Evolutionary conservation across 805 yeast species (phyloP).

Genomic region (Saturnispora dispora): DNA sequence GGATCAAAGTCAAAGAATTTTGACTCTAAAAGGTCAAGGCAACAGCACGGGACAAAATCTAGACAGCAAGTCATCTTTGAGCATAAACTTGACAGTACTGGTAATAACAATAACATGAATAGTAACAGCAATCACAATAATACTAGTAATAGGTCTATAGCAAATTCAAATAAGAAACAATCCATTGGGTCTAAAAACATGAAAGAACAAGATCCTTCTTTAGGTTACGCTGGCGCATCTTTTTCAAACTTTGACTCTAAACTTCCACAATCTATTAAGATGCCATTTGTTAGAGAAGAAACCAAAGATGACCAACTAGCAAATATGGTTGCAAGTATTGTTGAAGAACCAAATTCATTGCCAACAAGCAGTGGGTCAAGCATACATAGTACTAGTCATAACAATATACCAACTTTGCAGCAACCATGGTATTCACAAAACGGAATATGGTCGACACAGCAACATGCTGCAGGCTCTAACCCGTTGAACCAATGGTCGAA

Average conservation of each 20-base stretch:
- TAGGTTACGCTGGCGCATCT: conserved; percentile 13
- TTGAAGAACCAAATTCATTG: not conserved
- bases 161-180: not conserved
- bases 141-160: not conserved
- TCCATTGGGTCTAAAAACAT: not conserved
- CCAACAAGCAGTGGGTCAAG: not conserved
- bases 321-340: conserved; percentile 2
- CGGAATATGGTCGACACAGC: not conserved
- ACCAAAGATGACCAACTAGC: conserved; percentile 5
- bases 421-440: not conserved
- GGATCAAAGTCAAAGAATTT: not conserved
- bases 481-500: not conserved
- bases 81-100: not conserved
- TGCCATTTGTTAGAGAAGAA: conserved; percentile 11
- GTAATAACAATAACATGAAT: not conserved
- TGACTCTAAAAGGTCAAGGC: not conserved
- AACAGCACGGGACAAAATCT: not conserved
- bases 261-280: conserved; percentile 8
- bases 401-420: not conserved
- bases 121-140: not conserved
- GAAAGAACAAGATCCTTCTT: not conserved
- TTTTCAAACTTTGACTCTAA: conserved; percentile 11
- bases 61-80: not conserved
- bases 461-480: not conserved
- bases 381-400: not conserved